These are phyloP conservation scores for Aspergillus spinulosporus DNA, from an alignment of 2,329 filamentous ascomycete species.

Conservation along the genomic window DNA sequence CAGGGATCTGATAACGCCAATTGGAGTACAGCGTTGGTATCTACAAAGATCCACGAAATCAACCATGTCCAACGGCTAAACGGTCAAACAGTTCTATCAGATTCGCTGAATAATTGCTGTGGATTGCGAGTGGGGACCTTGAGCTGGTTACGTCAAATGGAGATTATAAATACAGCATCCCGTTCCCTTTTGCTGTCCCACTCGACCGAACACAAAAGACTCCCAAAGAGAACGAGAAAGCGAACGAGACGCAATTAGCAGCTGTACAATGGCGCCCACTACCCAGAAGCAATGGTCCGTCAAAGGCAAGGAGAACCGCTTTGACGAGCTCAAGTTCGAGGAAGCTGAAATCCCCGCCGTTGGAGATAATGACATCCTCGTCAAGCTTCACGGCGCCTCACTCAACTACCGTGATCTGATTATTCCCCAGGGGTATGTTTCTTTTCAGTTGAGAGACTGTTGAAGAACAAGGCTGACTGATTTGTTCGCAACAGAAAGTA, in stretches of 20 bases:
- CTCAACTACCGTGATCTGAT: slow-evolving; percentile 54
- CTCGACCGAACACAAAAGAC: too few relatives aligned
- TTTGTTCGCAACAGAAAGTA: slow-evolving; percentile 28
- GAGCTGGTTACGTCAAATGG: neutral
- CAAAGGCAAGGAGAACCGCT: slow-evolving; percentile 52
- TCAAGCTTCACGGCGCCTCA: slow-evolving; percentile 59
- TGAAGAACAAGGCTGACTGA: neutral
- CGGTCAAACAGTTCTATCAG: neutral
- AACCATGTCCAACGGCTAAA: neutral
- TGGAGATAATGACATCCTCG: slow-evolving; percentile 70
- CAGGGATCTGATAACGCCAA: neutral
- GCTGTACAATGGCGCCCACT: slow-evolving; percentile 29
- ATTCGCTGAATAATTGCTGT: neutral
- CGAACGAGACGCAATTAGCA: neutral
- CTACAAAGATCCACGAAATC: neutral
- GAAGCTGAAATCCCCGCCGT: slow-evolving; percentile 58
- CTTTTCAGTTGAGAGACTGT: too few relatives aligned
- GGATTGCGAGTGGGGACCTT: neutral
- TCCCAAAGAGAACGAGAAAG: too few relatives aligned
- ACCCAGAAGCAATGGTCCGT: slow-evolving; percentile 59
- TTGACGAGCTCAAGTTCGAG: slow-evolving; percentile 60
- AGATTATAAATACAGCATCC: neutral
- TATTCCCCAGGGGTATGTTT: slow-evolving; percentile 44
- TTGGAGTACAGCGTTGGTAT: neutral
- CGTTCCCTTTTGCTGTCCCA: neutral